Conservation (phyloP, 352 stramenopile genomes). For the Phytophthora crassamura region DNA sequence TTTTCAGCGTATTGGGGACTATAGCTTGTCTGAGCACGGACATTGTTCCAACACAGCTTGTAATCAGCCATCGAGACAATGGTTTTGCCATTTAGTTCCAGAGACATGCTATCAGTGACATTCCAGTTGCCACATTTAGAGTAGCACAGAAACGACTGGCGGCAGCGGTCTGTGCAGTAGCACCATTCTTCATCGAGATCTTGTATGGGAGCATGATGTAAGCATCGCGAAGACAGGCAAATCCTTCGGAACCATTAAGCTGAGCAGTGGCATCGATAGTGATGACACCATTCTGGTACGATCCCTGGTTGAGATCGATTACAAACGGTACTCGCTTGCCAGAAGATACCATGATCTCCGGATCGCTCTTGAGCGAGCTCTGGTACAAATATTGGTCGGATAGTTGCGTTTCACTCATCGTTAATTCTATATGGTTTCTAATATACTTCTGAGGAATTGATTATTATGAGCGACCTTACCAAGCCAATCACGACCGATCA, state of each 20-base stretch:
- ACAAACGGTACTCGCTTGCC: no score
- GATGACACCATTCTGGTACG: constrained; percentile 10
- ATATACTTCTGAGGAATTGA: constrained; percentile 6
- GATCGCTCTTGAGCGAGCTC: no score
- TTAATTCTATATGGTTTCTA: constrained; percentile 1
- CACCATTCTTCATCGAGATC: constrained; percentile 12
- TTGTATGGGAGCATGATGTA: constrained; percentile 19
- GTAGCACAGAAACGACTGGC: constrained; percentile 30
- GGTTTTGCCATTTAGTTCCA: constrained; percentile 35
- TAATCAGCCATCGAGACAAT: constrained; percentile 30
- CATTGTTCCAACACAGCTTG: no score
- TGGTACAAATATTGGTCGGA: constrained; percentile 10
- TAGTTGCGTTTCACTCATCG: constrained; percentile 10
- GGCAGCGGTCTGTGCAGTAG: constrained; percentile 7
- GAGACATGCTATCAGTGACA: constrained; percentile 31
- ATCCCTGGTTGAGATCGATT: no score
- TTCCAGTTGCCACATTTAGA: constrained; percentile 42
- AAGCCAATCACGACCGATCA: constrained; percentile 3
- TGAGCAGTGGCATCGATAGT: constrained; percentile 14
- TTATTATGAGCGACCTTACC: constrained; percentile 7
- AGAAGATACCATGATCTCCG: no score
- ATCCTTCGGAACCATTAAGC: constrained; percentile 11
- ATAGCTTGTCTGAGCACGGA: constrained; percentile 33
- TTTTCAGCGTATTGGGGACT: constrained; percentile 29
- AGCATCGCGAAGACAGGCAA: constrained; percentile 12